Evolutionary conservation across 108 stramenopile genomes (phyloP), one percentile per base, ranked within the genome.

Genomic region (Nitzschia palea): DNA sequence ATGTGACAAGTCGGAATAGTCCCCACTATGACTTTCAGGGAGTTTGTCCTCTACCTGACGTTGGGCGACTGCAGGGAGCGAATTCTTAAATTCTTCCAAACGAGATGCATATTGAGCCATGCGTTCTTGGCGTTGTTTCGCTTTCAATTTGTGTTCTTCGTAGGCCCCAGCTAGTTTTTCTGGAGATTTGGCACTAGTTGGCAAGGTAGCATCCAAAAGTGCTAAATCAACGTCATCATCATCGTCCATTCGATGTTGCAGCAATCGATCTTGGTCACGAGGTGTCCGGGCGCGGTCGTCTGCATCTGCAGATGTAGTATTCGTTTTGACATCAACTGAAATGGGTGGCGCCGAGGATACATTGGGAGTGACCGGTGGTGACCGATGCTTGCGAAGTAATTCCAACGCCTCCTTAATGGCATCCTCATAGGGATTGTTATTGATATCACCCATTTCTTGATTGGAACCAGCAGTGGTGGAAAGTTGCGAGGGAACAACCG

Each of bases 31-130:
- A 26, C 59, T 60, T 4, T 60, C 4, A 4, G 14, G 55, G 32
- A 12, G 32, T 2, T 31, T 15, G 31, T 35, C 57, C 57, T 29
- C 8, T 18, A 5, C 48, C 9, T 22, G 48, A 50, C 18, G 48
- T n/a, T n/a, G 48, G 5, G 57, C 10, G 27, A 51, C 52, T 0
- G 45, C 33, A n/a, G 68, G 55, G 22, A 68, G 33, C 14, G 60
- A 29, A 18, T 44, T 61, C 29, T 82, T 82, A 34, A 82, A 67
- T 62, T 78, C 82, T 18, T 74, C 64, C 56, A 83, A 40, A 25
- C 70, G 58, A 3, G 60, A 74, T 22, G 82, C 74, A 65, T 83
- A 83, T 44, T 65, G 33, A 3, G 82, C 82, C 74, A 83, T 83
- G 47, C 73, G 77, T 42, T 83, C 82, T 60, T 83, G 73, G 22